Conservation (phyloP, 2,329 filamentous ascomycete species). For the Berkeleyomyces rouxiae region DNA sequence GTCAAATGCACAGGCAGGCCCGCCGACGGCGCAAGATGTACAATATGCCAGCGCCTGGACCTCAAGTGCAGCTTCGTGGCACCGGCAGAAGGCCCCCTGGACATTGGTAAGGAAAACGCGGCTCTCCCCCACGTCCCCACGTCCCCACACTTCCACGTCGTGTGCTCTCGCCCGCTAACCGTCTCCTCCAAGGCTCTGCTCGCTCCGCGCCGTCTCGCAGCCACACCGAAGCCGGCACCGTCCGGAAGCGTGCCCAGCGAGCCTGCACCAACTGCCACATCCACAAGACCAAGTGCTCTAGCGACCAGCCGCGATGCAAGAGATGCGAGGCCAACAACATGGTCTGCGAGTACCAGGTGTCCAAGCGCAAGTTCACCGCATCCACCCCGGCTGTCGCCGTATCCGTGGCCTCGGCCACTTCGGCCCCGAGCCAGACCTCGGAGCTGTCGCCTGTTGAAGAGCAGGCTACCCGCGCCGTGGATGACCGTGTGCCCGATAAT, state of each 20-base stretch:
- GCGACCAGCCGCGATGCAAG: slow-evolving; percentile 25
- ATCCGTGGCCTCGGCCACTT: neutral
- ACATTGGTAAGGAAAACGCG: slow-evolving; percentile 4
- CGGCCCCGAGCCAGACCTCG: neutral
- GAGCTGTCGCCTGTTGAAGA: slow-evolving; percentile 6
- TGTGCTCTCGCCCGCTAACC: neutral
- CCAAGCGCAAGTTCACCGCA: slow-evolving; percentile 23
- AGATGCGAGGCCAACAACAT: slow-evolving; percentile 23
- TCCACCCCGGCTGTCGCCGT: neutral
- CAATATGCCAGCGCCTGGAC: slow-evolving; percentile 24
- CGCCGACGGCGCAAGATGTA: slow-evolving; percentile 21
- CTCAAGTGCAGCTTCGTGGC: slow-evolving; percentile 23
- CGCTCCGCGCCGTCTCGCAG: slow-evolving; percentile 25
- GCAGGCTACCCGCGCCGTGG: slow-evolving; percentile 4
- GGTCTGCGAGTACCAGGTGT: slow-evolving; percentile 25
- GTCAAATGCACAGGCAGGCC: slow-evolving; percentile 28
- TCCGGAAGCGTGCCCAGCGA: slow-evolving; percentile 26
- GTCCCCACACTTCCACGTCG: neutral
- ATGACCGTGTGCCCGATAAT: slow-evolving; percentile 12
- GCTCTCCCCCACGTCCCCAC: neutral
- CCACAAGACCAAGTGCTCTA: slow-evolving; percentile 29
- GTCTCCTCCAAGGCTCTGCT: slow-evolving; percentile 17
- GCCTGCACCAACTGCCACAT: slow-evolving; percentile 27
- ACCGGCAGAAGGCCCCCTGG: slow-evolving; percentile 12
- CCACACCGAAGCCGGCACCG: slow-evolving; percentile 27